phyloP scores from a whole-genome alignment of 768 basidiomycete species.

The Pisolithus tinctorius region DNA sequence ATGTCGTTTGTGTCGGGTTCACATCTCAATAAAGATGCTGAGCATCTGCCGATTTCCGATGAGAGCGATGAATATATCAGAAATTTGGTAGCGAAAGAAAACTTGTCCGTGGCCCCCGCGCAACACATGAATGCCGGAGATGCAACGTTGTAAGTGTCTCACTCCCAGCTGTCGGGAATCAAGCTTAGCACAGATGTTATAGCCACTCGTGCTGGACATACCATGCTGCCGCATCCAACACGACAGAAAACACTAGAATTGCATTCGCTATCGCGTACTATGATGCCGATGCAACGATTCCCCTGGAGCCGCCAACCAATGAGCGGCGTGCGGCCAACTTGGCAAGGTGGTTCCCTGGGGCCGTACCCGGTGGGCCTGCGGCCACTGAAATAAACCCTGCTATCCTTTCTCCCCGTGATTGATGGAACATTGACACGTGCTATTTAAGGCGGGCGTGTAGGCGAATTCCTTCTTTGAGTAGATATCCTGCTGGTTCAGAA shows the following conservation, averaged over 20 bases:
- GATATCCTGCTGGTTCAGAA: too few species aligned
- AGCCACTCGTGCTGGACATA: slow-evolving; percentile 7
- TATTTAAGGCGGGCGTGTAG: not conserved
- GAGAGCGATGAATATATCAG: slow-evolving; percentile 1
- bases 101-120: slow-evolving; percentile 1
- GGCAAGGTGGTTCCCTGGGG: slow-evolving; percentile 6
- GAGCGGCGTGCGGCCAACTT: slow-evolving; percentile 3
- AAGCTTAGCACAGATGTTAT: not conserved
- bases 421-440: not conserved
- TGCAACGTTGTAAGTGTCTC: slow-evolving; percentile 1
- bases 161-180: not conserved
- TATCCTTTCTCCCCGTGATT: not conserved
- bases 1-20: slow-evolving; percentile 7
- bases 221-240: slow-evolving; percentile 4
- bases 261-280: slow-evolving; percentile 1
- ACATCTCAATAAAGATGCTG: not conserved
- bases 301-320: not conserved
- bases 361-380: not conserved
- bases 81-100: not conserved
- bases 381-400: slow-evolving; percentile 2
- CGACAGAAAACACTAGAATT: not conserved
- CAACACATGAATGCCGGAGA: slow-evolving; percentile 5
- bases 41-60: slow-evolving; percentile 3
- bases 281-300: slow-evolving; percentile 3
- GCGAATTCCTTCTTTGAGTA: not conserved